Conservation (phyloP, 2,329 filamentous ascomycete species). For the Colletotrichum simmondsii region DNA sequence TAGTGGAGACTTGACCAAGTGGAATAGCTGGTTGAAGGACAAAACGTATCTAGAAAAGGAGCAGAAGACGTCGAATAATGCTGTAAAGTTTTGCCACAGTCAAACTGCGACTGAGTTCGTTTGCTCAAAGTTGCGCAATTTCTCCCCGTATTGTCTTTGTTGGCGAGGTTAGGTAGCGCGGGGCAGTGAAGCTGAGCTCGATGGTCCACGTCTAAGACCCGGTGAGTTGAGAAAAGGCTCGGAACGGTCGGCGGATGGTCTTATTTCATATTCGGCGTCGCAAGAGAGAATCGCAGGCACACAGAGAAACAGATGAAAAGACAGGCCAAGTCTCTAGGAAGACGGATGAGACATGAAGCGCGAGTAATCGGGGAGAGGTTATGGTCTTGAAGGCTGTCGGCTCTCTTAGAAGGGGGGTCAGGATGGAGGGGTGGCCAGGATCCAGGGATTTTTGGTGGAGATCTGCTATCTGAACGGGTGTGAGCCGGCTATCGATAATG, state of each 20-base stretch:
- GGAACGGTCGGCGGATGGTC: conserved; percentile 7
- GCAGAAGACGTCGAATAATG: neutral
- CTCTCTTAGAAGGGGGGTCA: neutral
- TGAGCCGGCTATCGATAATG: conserved; percentile 32
- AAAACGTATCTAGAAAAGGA: neutral
- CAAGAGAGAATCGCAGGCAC: neutral
- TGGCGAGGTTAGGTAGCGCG: conserved; percentile 3
- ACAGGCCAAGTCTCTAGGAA: conserved; percentile 11
- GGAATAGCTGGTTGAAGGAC: neutral
- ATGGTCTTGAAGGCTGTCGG: conserved; percentile 5
- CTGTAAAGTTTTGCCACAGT: neutral
- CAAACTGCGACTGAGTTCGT: neutral
- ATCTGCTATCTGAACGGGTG: conserved; percentile 30
- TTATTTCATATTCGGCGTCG: conserved; percentile 30
- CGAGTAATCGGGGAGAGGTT: conserved; percentile 6
- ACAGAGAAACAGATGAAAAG: neutral
- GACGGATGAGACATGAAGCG: conserved; percentile 19
- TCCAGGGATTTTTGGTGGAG: conserved; percentile 20
- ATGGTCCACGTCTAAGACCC: conserved; percentile 13
- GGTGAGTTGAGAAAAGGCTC: conserved; percentile 18
- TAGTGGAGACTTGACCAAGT: neutral
- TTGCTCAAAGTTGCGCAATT: neutral
- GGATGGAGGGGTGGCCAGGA: conserved; percentile 10
- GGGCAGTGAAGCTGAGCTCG: conserved; percentile 22
- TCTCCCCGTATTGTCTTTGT: neutral